Conservation (phyloP, 176 grass and related monocot species). For the Hyparrhenia diplandra region DNA sequence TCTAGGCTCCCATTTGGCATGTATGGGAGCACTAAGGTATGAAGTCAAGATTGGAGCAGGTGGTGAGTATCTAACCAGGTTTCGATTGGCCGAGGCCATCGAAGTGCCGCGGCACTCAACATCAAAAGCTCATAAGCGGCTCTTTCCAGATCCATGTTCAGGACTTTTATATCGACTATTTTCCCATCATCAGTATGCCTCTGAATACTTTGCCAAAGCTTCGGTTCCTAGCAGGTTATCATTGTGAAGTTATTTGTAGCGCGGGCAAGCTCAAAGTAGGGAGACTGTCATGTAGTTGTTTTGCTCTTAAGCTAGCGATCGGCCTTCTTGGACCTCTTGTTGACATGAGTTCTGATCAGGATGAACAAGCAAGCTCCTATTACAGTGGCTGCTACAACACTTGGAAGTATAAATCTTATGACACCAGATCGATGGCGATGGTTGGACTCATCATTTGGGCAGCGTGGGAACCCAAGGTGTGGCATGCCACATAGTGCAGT, state of each 20-base stretch:
- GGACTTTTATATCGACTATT: conserved; percentile 36
- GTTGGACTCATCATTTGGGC: neutral
- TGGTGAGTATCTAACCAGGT: conserved; percentile 56
- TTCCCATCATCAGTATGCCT: conserved; percentile 19
- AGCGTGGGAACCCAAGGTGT: conserved; percentile 11
- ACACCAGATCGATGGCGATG: neutral
- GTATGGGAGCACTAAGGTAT: conserved; percentile 48
- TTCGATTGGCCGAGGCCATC: conserved; percentile 39
- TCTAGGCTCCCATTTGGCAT: conserved; percentile 56
- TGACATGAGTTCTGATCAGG: neutral
- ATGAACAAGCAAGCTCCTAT: conserved; percentile 5
- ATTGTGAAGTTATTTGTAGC: conserved; percentile 26
- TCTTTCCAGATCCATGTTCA: conserved; percentile 35
- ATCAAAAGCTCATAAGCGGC: conserved; percentile 32
- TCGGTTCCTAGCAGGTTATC: conserved; percentile 33
- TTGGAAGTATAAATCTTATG: conserved; percentile 16
- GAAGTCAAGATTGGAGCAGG: conserved; percentile 47
- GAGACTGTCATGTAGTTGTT: neutral
- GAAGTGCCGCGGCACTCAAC: conserved; percentile 45
- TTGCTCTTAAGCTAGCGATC: neutral
- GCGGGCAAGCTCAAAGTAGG: conserved; percentile 25
- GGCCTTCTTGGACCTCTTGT: neutral
- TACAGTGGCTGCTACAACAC: neutral
- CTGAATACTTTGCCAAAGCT: conserved; percentile 46
- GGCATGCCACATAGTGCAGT: conserved; percentile 6